Conservation (phyloP, 1,284 basidiomycete genomes). For the Veloboletus limbatus region DNA sequence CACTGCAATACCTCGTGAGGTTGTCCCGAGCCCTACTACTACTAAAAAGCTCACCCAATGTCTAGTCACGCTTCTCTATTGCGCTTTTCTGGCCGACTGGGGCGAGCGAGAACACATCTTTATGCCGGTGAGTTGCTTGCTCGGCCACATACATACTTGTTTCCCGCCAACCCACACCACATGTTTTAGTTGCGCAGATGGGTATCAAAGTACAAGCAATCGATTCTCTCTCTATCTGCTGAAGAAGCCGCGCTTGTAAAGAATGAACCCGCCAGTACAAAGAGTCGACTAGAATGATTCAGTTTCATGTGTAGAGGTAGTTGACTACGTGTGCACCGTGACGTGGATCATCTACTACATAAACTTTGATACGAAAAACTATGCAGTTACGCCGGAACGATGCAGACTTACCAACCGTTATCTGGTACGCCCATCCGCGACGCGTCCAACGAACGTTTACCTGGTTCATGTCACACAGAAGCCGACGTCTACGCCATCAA, state of each 20-base stretch:
- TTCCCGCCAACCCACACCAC: conserved; percentile 1
- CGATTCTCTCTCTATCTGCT: conserved; percentile 49
- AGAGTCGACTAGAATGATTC: not conserved
- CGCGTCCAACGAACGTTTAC: too few species aligned
- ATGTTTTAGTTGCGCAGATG: conserved; percentile 44
- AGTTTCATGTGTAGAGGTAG: not conserved
- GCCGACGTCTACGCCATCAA: conserved; percentile 56
- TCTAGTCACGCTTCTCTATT: conserved; percentile 52
- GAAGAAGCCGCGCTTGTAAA: conserved; percentile 38
- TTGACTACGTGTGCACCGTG: too few species aligned
- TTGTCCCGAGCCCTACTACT: not conserved
- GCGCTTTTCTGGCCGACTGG: conserved; percentile 63
- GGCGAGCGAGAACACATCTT: conserved; percentile 70
- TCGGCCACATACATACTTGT: not conserved
- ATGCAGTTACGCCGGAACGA: conserved; percentile 37
- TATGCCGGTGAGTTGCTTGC: conserved; percentile 49
- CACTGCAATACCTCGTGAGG: conserved; percentile 50
- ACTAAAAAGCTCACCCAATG: conserved; percentile 1
- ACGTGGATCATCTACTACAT: too few species aligned
- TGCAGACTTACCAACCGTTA: conserved; percentile 35
- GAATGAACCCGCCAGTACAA: conserved; percentile 2
- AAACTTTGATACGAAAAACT: conserved; percentile 36
- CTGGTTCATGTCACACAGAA: conserved; percentile 20
- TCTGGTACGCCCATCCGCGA: conserved; percentile 33
- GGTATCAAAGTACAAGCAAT: conserved; percentile 40